A percentile compares a stretch with the other conserved stretches of the same genome.
phyloP scores from a whole-genome alignment of 169 alveolate species.

The Eimeria maxima region DNA sequence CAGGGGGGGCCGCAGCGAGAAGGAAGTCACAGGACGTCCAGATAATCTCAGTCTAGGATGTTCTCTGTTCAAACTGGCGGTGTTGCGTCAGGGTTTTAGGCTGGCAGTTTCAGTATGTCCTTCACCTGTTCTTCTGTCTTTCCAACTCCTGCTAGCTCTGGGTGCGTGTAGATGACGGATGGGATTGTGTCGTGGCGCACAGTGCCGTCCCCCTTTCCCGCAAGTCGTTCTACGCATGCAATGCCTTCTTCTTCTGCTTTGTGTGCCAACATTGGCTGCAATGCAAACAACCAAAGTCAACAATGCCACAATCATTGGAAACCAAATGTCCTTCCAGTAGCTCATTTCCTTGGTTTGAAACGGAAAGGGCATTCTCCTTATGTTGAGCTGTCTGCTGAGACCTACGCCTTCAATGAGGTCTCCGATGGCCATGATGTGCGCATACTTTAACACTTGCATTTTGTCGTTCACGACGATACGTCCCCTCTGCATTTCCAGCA shows the following conservation, averaged over 20 bases:
- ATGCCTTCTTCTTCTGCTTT: constrained; percentile 99
- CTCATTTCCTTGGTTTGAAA: background rate
- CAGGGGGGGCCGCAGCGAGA: background rate
- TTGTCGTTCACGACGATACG: constrained; percentile 88
- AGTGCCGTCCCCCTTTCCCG: constrained; percentile 92
- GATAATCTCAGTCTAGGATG: too few species aligned
- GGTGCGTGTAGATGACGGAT: constrained; percentile 98
- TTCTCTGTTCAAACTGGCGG: too few species aligned
- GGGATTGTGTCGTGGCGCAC: constrained; percentile 96
- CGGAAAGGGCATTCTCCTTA: background rate
- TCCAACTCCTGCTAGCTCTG: constrained; percentile 99
- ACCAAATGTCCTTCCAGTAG: background rate
- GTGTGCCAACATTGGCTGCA: constrained; percentile 98
- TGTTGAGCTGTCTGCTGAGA: background rate
- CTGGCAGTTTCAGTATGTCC: background rate
- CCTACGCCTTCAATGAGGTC: constrained; percentile 95
- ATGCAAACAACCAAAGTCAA: background rate
- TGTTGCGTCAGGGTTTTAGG: background rate
- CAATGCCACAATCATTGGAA: background rate
- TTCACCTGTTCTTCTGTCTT: constrained; percentile 95
- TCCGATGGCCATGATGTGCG: constrained; percentile 98
- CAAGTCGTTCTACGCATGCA: constrained; percentile 95
- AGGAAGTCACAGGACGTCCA: background rate
- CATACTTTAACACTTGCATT: constrained; percentile 87
- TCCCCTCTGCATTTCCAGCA: constrained; percentile 69